These are phyloP conservation scores for Aspergillus glaucus DNA, from an alignment of 2,329 filamentous ascomycete genomes.

Conservation along the genomic window DNA sequence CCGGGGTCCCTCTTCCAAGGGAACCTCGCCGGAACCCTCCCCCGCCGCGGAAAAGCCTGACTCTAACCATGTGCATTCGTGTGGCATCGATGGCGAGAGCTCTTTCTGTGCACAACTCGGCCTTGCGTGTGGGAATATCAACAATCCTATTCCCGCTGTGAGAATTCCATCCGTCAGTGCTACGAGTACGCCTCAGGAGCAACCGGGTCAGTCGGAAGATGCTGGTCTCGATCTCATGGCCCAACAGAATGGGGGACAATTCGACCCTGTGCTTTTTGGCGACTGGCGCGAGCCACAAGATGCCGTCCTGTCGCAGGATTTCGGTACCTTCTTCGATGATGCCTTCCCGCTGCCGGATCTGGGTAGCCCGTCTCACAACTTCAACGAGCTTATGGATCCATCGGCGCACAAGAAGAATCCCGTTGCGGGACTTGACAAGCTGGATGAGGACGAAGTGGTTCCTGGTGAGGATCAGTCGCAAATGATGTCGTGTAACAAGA, in stretches of 20 bases:
- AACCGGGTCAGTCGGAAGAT: slow-evolving; percentile 8
- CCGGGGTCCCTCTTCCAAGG: slow-evolving; percentile 40
- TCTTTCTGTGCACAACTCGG: slow-evolving; percentile 40
- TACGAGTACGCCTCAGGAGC: slow-evolving; percentile 20
- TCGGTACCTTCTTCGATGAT: slow-evolving; percentile 69
- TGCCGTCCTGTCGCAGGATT: slow-evolving; percentile 64
- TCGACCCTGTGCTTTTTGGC: slow-evolving; percentile 86
- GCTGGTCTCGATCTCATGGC: slow-evolving; percentile 59
- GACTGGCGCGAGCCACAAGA: slow-evolving; percentile 89
- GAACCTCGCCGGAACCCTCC: slow-evolving; percentile 46
- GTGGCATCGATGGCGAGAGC: slow-evolving; percentile 37
- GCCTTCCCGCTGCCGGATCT: slow-evolving; percentile 73
- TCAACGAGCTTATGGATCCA: slow-evolving; percentile 29
- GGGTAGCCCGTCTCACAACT: slow-evolving; percentile 68
- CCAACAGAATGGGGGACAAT: slow-evolving; percentile 75
- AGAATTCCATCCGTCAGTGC: slow-evolving; percentile 25
- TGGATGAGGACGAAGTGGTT: slow-evolving; percentile 57
- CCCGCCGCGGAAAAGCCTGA: slow-evolving; percentile 34
- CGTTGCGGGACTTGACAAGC: slow-evolving; percentile 67
- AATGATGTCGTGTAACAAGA: slow-evolving; percentile 78
- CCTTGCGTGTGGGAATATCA: slow-evolving; percentile 41
- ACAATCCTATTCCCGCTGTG: slow-evolving; percentile 38
- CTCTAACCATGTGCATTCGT: slow-evolving; percentile 21
- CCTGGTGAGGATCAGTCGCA: slow-evolving; percentile 55
- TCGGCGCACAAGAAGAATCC: slow-evolving; percentile 58